Base-by-base conservation (phyloP, 441 rosid species). In the Hura crepitans region DNA sequence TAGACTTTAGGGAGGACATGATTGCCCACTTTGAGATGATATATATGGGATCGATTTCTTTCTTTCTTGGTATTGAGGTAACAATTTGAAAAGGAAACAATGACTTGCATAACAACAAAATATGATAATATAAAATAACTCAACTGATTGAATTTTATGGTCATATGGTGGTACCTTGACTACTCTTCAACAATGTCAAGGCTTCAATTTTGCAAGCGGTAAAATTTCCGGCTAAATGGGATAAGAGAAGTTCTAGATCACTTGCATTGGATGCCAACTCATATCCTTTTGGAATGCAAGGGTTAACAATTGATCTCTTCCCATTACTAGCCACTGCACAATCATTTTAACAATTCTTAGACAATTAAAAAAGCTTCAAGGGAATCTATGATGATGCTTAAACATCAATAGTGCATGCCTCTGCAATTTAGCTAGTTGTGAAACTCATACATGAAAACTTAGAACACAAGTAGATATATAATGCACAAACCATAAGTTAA, bases 221-320 rank as follows among this genome's bases (percentile, higher is more conserved):
- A 66, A 75, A 79, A 80, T 84, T 81, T 57, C 87, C 87, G 67
- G 78, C 59, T 51, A 81, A 57, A 78, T 60, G 49, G 45, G 80
- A 58, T 33, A 28, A n/a, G 47, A 70, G 45, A 72, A 72, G 65
- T 72, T 74, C 68, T 23, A 55, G 28, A 68, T 70, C 76, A 58
- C 72, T 72, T 31, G 4, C 39, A 74, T 54, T 75, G 17, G 69
- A 69, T 74, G 71, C n/a, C 55, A 31, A 56, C 63, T 72, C 58
- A 67, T 72, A 74, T 70, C 83, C 87, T 70, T 69, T 78, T 42
- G 85, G 81, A 66, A 81, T 46, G 72, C 87, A 84, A 9, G 87
- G 83, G 50, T 78, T 84, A 30, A 68, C 66, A 33, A 14, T 6
- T 30, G 22, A 60, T 65, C 27, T 62, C 20, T 56, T 59, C 18